Evolutionary conservation across 2,329 filamentous ascomycete species (phyloP).

Genomic region (Coleophoma cylindrospora): DNA sequence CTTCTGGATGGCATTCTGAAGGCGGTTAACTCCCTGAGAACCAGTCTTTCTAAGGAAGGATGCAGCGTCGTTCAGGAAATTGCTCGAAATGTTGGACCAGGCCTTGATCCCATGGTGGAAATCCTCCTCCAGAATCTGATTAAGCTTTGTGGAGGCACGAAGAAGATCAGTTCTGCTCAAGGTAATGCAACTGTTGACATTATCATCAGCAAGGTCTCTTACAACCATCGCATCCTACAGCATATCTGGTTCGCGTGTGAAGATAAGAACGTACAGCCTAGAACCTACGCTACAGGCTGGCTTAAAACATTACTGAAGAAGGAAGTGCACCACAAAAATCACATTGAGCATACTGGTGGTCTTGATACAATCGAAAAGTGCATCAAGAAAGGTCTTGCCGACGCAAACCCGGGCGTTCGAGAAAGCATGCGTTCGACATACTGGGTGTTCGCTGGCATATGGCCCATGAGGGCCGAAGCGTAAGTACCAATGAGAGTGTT

Average conservation of each 20-base stretch:
- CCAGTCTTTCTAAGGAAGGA: constrained; percentile 83
- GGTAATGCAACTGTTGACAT: constrained; percentile 77
- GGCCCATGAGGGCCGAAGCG: constrained; percentile 72
- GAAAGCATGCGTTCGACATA: constrained; percentile 82
- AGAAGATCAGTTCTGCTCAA: constrained; percentile 85
- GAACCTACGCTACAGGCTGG: constrained; percentile 77
- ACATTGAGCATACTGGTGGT: constrained; percentile 80
- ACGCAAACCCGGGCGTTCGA: constrained; percentile 85
- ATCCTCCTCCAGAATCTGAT: constrained; percentile 83
- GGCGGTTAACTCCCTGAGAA: constrained; percentile 74
- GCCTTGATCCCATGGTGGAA: constrained; percentile 84
- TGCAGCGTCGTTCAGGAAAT: constrained; percentile 83
- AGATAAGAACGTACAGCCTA: constrained; percentile 90
- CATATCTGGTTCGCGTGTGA: constrained; percentile 78
- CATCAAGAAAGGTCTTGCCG: constrained; percentile 80
- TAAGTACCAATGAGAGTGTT: constrained; percentile 38
- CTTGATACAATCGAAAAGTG: constrained; percentile 82
- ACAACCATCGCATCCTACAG: constrained; percentile 75
- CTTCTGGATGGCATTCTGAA: constrained; percentile 88
- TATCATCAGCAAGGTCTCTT: constrained; percentile 75
- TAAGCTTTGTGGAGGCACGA: constrained; percentile 84
- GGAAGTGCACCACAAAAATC: constrained; percentile 71
- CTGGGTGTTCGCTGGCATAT: constrained; percentile 76
- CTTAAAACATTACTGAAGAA: constrained; percentile 76
- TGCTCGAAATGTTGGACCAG: constrained; percentile 68